Evolutionary conservation across 148 eudicot genomes (phyloP), one percentile per base, ranked within the genome.

Genomic region (Chenopodium quinoa): DNA sequence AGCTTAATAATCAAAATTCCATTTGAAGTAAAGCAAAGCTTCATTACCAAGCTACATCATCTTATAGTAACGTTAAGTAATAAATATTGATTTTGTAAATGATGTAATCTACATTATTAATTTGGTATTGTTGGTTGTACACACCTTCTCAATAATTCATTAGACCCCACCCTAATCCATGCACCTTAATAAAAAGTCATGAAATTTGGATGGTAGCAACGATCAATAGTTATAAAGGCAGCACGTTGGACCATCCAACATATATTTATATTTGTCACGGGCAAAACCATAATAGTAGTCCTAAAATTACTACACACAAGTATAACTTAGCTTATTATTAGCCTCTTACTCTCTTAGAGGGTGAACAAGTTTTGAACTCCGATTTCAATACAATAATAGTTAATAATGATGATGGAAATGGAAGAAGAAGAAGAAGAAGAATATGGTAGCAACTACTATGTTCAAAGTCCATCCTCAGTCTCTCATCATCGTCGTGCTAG

Each of bases 381-480:
- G 6, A 40, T 40, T 40, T 40, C 44, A 7, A 4, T 40, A 6
- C 63, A 14, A 22, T 58, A 58, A 19, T 14, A 58, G 1, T 5
- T 40, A 40, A 40, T 22, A 31, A 70, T 25, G 2, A 66, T 64
- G 64, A 63, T 50, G 63, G 3, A 80, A 47, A 74, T 73, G 78
- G 83, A 34, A 75, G 79, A 29, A 50, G 75, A 34, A 75, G 79
- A 29, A 50, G 75, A 81, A 81, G 78, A 75, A 76, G 83, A 23
- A 75, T 11, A 19, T 37, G 19, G 7, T 68, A 52, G 20, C 58
- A 52, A 76, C 73, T 92, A 91, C 87, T 88, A 84, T 80, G 94
- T 92, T 1, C 94, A 91, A 56, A 92, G 97, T 84, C 94, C 94
- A 32, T 84, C 94, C 2, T 78, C 92, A 8, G 27, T 75, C 27